These are phyloP conservation scores for Ophiostoma tasmaniense DNA, from an alignment of 2,329 filamentous ascomycete genomes.

Conservation along the genomic window DNA sequence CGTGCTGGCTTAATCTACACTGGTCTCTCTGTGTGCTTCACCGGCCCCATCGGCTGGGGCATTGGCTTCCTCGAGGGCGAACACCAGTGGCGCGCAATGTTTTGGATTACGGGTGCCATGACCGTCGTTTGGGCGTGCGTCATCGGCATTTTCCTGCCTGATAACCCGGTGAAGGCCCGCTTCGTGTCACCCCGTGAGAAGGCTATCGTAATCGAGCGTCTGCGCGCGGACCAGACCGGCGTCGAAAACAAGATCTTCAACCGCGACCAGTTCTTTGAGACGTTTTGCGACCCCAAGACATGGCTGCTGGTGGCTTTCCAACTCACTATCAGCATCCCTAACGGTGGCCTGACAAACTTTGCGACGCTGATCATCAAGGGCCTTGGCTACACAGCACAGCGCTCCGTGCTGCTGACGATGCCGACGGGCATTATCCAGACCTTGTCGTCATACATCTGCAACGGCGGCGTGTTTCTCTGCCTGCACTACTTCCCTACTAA, in stretches of 20 bases:
- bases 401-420: conserved; percentile 29
- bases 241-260: conserved; percentile 28
- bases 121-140: conserved; percentile 52
- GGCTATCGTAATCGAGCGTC: conserved; percentile 26
- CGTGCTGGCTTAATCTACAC: conserved; percentile 47
- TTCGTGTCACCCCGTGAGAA: conserved; percentile 24
- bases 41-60: conserved; percentile 39
- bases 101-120: conserved; percentile 53
- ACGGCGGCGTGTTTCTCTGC: conserved; percentile 27
- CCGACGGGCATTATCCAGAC: conserved; percentile 25
- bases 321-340: conserved; percentile 12
- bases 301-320: conserved; percentile 20
- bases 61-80: conserved; percentile 51
- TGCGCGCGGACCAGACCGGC: conserved; percentile 30
- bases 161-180: conserved; percentile 36
- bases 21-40: conserved; percentile 50
- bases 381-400: conserved; percentile 41
- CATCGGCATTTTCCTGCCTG: conserved; percentile 48
- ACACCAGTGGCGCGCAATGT: conserved; percentile 59
- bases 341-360: conserved; percentile 28
- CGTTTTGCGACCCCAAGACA: conserved; percentile 27
- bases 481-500: conserved; percentile 18
- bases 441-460: conserved; percentile 34
- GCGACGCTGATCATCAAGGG: conserved; percentile 44
- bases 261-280: conserved; percentile 27